phyloP scores from a whole-genome alignment of 257 asterid species.

The Anisodus tanguticus region DNA sequence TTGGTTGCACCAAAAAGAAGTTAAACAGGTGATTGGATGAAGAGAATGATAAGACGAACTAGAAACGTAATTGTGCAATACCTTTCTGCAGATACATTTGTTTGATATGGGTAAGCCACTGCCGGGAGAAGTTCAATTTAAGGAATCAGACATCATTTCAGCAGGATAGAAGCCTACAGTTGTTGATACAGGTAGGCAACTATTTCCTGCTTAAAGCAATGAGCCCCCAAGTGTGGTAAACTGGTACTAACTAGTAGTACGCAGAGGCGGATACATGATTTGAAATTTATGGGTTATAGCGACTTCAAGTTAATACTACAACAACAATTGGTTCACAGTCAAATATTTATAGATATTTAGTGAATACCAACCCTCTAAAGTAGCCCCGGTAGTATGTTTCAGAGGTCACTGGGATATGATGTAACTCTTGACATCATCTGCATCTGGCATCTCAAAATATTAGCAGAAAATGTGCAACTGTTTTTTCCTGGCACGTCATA shows the following conservation, averaged over 20 bases:
- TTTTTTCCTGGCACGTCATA: neutral
- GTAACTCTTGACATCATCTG: too few species aligned
- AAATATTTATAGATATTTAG: too few species aligned
- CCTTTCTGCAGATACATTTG: conserved; percentile 45
- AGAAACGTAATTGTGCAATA: conserved; percentile 5
- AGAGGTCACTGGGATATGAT: neutral
- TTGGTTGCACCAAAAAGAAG: neutral
- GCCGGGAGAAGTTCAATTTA: conserved; percentile 41
- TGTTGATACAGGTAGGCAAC: conserved; percentile 43
- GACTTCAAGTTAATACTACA: too few species aligned
- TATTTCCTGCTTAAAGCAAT: neutral
- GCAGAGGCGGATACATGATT: too few species aligned
- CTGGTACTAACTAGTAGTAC: too few species aligned
- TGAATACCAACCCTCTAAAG: too few species aligned
- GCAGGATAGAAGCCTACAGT: conserved; percentile 43
- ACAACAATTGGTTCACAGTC: too few species aligned
- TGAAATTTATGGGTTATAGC: too few species aligned
- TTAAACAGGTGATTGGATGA: neutral
- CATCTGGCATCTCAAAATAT: neutral
- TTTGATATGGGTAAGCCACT: conserved; percentile 43
- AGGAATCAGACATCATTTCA: conserved; percentile 41
- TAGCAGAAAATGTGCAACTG: neutral
- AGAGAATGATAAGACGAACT: neutral
- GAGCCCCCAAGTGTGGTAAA: neutral
- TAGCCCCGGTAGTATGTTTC: neutral